phyloP scores from a whole-genome alignment of 768 basidiomycete genomes.

The Auriculariales sp. region DNA sequence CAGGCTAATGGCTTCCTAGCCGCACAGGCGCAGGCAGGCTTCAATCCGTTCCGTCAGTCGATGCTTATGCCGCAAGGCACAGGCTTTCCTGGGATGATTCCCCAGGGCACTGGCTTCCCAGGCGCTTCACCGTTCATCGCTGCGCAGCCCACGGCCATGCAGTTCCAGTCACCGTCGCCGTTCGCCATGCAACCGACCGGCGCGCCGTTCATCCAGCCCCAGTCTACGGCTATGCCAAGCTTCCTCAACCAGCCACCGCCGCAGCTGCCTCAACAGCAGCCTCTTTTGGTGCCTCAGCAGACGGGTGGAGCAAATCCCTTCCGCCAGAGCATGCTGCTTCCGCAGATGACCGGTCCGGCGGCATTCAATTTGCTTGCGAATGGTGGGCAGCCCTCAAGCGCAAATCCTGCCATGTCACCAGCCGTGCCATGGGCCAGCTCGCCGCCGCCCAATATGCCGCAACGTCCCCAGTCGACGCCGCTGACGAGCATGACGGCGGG shows the following conservation, averaged over 20 bases:
- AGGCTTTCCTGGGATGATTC: conserved; percentile 12
- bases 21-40: conserved; percentile 39
- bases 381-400: too few species aligned
- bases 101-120: conserved; percentile 19
- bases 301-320: conserved; percentile 62
- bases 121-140: conserved; percentile 27
- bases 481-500: conserved; percentile 11
- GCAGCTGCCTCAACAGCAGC: conserved; percentile 19
- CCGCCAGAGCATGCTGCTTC: conserved; percentile 59
- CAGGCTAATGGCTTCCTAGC: conserved; percentile 35
- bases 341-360: conserved; percentile 47
- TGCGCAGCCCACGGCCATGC: conserved; percentile 21
- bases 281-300: conserved; percentile 19
- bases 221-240: conserved; percentile 41
- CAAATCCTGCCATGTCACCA: conserved; percentile 2
- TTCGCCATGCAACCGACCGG: neutral
- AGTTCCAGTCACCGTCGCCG: neutral
- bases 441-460: conserved; percentile 52
- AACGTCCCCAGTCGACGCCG: conserved; percentile 43
- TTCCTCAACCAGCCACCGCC: conserved; percentile 29
- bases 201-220: conserved; percentile 21
- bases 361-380: conserved; percentile 21
- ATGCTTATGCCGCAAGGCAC: conserved; percentile 23
- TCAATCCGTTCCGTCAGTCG: conserved; percentile 70
- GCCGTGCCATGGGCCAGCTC: conserved; percentile 8